A percentile compares a stretch with the other conserved stretches of the same genome.
These are phyloP conservation scores for Saccharomyces hybrid DNA, from an alignment of 1,139 yeast genomes.

Conservation along the genomic window DNA sequence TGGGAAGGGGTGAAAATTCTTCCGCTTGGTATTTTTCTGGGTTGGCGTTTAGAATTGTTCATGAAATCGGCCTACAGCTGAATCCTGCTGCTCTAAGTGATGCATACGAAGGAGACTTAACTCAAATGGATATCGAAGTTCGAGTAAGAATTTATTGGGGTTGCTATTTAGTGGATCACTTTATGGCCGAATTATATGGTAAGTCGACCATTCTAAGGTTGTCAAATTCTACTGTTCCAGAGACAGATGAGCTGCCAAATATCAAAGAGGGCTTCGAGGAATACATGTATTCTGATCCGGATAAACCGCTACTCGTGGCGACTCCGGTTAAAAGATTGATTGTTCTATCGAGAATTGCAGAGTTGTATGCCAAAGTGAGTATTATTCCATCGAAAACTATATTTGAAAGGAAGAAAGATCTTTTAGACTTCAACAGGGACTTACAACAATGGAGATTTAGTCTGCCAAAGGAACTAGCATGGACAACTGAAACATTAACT, in stretches of 20 bases:
- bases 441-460: slow-evolving; percentile 42
- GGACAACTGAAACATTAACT: slow-evolving; percentile 39
- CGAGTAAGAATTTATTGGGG: slow-evolving; percentile 61
- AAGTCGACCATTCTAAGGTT: slow-evolving; percentile 47
- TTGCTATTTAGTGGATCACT: slow-evolving; percentile 52
- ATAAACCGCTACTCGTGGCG: slow-evolving; percentile 30
- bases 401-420: slow-evolving; percentile 19
- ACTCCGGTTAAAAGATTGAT: slow-evolving; percentile 44
- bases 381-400: slow-evolving; percentile 21
- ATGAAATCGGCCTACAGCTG: slow-evolving; percentile 52
- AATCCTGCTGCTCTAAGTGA: slow-evolving; percentile 47
- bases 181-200: slow-evolving; percentile 48
- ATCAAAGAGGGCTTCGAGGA: slow-evolving; percentile 44
- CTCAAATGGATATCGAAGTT: slow-evolving; percentile 41
- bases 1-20: slow-evolving; percentile 48
- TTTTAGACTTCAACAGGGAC: slow-evolving; percentile 40
- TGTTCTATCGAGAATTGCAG: slow-evolving; percentile 47
- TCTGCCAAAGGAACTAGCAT: slow-evolving; percentile 40
- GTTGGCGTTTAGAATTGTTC: slow-evolving; percentile 55
- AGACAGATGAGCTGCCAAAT: slow-evolving; percentile 52
- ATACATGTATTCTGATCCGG: slow-evolving; percentile 26
- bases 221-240: slow-evolving; percentile 53
- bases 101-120: slow-evolving; percentile 25
- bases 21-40: slow-evolving; percentile 59
- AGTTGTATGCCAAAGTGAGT: slow-evolving; percentile 36